Percentiles rank a stretch among this genome's conserved stretches.
Evolutionary conservation across 208 protist genomes (phyloP).

Genomic region (Leishmania amazonensis): DNA sequence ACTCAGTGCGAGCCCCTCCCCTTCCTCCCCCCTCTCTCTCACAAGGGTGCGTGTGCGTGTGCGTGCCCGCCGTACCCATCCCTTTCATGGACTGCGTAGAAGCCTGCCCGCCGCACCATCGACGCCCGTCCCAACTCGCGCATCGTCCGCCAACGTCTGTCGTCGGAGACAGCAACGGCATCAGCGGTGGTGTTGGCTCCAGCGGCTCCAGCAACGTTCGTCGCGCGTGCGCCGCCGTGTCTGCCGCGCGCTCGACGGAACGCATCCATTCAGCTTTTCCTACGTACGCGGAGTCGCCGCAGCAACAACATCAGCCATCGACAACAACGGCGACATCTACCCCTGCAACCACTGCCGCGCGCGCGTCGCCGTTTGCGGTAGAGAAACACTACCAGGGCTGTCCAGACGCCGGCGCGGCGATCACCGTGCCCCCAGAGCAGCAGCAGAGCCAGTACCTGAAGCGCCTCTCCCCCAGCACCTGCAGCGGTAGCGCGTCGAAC

Average conservation of each 20-base stretch:
- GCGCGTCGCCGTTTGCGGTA: conserved; percentile 1
- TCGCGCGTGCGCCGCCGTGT: not conserved
- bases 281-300: not conserved
- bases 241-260: not conserved
- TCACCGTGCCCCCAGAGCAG: not conserved
- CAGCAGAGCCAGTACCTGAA: conserved; percentile 4
- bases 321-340: not conserved
- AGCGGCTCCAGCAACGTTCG: not conserved
- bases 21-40: not conserved
- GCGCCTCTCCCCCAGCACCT: conserved; percentile 15
- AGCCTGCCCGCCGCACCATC: not conserved
- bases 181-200: not conserved
- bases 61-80: not conserved
- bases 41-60: not conserved
- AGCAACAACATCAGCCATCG: not conserved
- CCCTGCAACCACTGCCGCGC: conserved; percentile 4
- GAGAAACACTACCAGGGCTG: not conserved
- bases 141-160: not conserved
- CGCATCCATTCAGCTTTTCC: not conserved
- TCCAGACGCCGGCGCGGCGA: not conserved
- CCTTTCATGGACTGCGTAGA: conserved; percentile 18
- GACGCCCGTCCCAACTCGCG: not conserved
- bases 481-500: conserved; percentile 25
- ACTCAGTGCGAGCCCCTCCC: not conserved
- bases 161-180: not conserved